Evolutionary conservation across 1,284 basidiomycete genomes (phyloP), one percentile per base, ranked within the genome.

Genomic region (Ceratobasidium sp.): DNA sequence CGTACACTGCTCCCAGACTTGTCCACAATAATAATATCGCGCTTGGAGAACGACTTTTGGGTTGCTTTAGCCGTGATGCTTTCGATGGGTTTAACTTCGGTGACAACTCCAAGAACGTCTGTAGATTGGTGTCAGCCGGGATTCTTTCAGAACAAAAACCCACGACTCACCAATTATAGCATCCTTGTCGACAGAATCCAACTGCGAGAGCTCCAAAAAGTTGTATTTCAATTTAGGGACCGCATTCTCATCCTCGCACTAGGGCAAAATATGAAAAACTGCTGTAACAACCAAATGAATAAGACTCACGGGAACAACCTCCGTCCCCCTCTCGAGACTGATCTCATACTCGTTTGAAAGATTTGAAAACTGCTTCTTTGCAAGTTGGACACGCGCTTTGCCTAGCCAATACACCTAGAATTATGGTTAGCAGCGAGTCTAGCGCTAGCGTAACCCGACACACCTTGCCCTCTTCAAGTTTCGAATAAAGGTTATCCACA

Each of bases 311-410:
- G 61, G 71, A 32, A 74, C 40, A 37, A 98, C 87, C 80, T 95
- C 92, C 0, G 95, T 96, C 74, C 89, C 87, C 79, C 89, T 90
- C 79, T 97, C 95, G n/a, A 99, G 89, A 65, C 87, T 88, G 78
- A 99, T 90, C 83, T 99, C 97, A 82, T 99, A 99, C 82, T 99
- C 97, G 83, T 98, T 98, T 80, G 89, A 86, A 65, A 98, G 85
- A 82, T 94, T 95, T 69, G 90, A 94, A 84, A 98, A 99, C 85
- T 98, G 97, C 86, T 97, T 99, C 87, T 99, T 99, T 61, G 97
- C 97, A 43, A 99, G 91, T 82, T 95, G 95, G 82, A 99, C 93
- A 74, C 94, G 90, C 8, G 94, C 97, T 81, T 94, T 95, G 0
- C 95, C 95, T 78, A 99, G 88, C 82, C 90, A 95, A 84, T 96